Percentiles rank a stretch among this genome's conserved stretches.
phyloP scores from a whole-genome alignment of 169 alveolate species.

The Cyclospora cayetanensis region DNA sequence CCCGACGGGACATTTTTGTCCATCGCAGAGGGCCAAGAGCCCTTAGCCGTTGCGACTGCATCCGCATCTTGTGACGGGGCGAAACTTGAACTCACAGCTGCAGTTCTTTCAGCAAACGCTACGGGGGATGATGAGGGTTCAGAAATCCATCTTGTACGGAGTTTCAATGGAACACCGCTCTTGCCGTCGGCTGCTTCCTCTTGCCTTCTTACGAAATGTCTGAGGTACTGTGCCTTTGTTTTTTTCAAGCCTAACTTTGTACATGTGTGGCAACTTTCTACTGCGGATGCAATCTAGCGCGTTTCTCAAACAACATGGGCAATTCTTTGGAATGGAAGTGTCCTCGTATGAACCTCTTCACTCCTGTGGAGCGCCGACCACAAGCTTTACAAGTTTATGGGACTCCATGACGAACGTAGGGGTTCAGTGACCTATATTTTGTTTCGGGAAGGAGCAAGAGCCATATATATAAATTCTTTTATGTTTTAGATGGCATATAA shows the following conservation, averaged over 20 bases:
- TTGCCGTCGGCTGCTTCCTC: constrained; percentile 29
- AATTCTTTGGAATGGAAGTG: constrained; percentile 6
- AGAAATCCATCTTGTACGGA: neutral
- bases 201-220: constrained; percentile 2
- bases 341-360: neutral
- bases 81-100: neutral
- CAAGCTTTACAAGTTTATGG: neutral
- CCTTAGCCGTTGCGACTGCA: neutral
- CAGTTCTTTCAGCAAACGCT: neutral
- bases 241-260: neutral
- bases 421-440: neutral
- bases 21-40: neutral
- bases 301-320: neutral
- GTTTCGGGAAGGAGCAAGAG: neutral
- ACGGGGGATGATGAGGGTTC: neutral
- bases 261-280: neutral
- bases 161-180: constrained; percentile 42
- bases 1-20: neutral
- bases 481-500: neutral
- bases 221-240: neutral
- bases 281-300: neutral
- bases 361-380: neutral
- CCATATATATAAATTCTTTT: neutral
- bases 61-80: neutral
- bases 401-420: neutral